phyloP scores from a whole-genome alignment of 225 moss, liverwort and hornwort genomes.

The Physcomitrellopsis africana region DNA sequence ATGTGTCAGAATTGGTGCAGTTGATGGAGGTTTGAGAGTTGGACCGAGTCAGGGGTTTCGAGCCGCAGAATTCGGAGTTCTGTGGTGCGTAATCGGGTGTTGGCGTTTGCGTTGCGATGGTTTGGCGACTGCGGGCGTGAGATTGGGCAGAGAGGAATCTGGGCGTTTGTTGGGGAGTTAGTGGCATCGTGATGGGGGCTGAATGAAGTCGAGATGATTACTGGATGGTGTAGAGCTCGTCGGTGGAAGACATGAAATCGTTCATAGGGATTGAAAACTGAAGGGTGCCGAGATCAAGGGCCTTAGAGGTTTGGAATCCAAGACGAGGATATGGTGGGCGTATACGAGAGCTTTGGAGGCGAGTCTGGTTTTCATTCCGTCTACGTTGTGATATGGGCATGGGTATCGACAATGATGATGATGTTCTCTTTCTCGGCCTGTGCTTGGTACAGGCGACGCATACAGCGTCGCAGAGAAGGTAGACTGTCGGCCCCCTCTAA shows the following conservation, averaged over 20 bases:
- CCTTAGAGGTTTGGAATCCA: constrained; percentile 24
- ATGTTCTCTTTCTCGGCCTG: constrained; percentile 55
- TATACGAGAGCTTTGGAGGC: constrained; percentile 37
- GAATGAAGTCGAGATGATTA: constrained; percentile 39
- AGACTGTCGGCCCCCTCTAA: constrained; percentile 9
- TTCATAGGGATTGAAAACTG: neutral
- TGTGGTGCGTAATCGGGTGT: constrained; percentile 28
- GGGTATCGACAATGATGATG: constrained; percentile 60
- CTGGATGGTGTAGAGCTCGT: constrained; percentile 19
- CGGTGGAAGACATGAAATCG: constrained; percentile 9
- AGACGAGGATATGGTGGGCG: constrained; percentile 59
- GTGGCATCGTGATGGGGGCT: constrained; percentile 11
- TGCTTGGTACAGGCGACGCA: constrained; percentile 71
- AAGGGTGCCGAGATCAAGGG: constrained; percentile 19
- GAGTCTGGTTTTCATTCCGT: constrained; percentile 47
- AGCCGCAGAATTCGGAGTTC: constrained; percentile 24
- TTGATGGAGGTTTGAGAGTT: constrained; percentile 29
- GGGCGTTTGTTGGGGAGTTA: neutral
- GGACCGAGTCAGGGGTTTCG: constrained; percentile 35
- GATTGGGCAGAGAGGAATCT: constrained; percentile 22
- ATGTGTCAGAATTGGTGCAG: constrained; percentile 37
- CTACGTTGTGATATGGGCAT: constrained; percentile 54
- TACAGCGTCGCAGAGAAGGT: constrained; percentile 72
- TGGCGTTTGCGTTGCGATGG: neutral
- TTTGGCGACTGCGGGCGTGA: constrained; percentile 13